Evolutionary conservation across 1,284 basidiomycete species (phyloP), one percentile per base, ranked within the genome.

Genomic region (Wolfiporia cocos): DNA sequence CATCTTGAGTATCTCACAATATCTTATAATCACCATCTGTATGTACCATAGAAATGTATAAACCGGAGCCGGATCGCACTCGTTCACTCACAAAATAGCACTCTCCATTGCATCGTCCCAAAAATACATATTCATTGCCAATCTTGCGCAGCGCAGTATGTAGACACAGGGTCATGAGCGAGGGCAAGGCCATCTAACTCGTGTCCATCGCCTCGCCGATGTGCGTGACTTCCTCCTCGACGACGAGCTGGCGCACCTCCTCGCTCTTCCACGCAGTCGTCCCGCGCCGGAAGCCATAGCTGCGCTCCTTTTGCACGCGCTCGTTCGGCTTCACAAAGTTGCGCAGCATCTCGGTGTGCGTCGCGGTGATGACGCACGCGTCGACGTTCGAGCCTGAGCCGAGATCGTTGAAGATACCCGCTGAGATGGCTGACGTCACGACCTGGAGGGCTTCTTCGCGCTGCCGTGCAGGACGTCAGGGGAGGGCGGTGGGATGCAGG

Each of bases 351-450:
- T 93, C 89, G 0, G 91, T 92, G 52, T 82, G 70, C 41, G 72
- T 66, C 41, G 83, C 81, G 9, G 88, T 92, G 66, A 99, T 96
- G 47, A 99, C 79, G 62, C 92, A 95, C 0, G 94, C 94, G 63
- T 99, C 96, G 54, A 99, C 84, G 62, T 99, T 99, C 17, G 89
- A 93, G 39, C 96, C 96, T 0, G 93, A 97, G 7, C 96, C 96
- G 31, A 99, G 76, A 71, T 99, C 96, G 71, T 99, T 99, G 76
- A 97, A 99, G 62, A 99, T 95, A 77, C 96, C 96, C 1, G 92
- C 87, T 35, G 86, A 84, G 58, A 99, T 86, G 22, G 96, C 94
- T 34, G 81, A 75, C 33, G 85, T 81, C 17, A 98, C 94, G 10
- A 99, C 74, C 17, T 73, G 70, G 44, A 98, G 78, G 1, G 94